Percentiles rank a stretch among this genome's conserved stretches.
Conservation (phyloP, 2,329 filamentous ascomycete species). For the Rhinocladiella similis region DNA sequence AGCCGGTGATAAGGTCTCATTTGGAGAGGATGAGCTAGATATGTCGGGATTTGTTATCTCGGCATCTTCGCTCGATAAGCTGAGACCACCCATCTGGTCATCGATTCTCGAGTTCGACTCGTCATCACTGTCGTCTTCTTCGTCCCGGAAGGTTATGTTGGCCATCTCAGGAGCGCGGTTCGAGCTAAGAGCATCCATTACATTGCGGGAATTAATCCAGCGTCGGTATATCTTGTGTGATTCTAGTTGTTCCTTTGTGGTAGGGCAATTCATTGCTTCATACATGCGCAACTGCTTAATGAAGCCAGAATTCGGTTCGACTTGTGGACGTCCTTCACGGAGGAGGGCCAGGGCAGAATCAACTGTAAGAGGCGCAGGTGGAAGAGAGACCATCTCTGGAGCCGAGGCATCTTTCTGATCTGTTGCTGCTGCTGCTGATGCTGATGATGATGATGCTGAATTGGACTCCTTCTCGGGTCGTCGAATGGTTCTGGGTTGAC, state of each 20-base stretch:
- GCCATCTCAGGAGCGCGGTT: constrained; percentile 75
- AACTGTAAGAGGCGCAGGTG: constrained; percentile 48
- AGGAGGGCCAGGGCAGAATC: constrained; percentile 65
- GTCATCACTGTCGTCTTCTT: constrained; percentile 42
- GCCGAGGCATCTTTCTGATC: not conserved
- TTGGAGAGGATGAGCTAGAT: constrained; percentile 9
- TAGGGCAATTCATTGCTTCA: constrained; percentile 81
- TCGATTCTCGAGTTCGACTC: not conserved
- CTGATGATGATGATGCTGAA: not conserved
- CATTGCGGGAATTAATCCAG: constrained; percentile 67
- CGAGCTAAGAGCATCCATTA: constrained; percentile 67
- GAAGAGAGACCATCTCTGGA: constrained; percentile 49
- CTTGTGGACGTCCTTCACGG: constrained; percentile 69
- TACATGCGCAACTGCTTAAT: constrained; percentile 85
- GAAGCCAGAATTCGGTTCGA: constrained; percentile 89
- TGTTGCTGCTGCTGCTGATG: not conserved
- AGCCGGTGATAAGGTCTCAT: not conserved
- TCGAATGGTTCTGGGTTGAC: constrained; percentile 15
- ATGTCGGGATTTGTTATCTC: constrained; percentile 28
- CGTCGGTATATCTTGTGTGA: constrained; percentile 75
- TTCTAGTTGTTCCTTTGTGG: constrained; percentile 57
- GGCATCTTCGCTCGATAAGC: constrained; percentile 11
- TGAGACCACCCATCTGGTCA: not conserved
- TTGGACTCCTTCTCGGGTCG: constrained; percentile 35
- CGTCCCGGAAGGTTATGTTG: constrained; percentile 71